Percentiles rank a stretch among this genome's conserved stretches.
phyloP scores from a whole-genome alignment of 2,329 filamentous ascomycete species.

The Aureobasidium mangrovei region DNA sequence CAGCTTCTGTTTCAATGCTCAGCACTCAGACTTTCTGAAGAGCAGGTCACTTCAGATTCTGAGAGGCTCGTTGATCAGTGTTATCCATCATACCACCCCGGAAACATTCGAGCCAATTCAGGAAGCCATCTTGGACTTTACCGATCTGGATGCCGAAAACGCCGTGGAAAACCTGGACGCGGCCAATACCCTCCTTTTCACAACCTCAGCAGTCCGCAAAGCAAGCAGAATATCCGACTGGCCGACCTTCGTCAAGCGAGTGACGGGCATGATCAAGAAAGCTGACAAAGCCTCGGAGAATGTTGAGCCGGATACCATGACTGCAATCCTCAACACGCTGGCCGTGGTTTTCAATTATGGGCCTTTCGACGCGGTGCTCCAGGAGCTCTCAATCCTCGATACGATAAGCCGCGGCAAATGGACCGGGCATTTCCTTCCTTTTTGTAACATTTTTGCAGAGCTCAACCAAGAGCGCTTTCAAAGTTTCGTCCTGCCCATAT shows the following conservation, averaged over 20 bases:
- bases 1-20: slow-evolving; percentile 10
- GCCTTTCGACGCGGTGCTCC: slow-evolving; percentile 69
- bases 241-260: slow-evolving; percentile 49
- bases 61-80: slow-evolving; percentile 66
- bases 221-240: slow-evolving; percentile 67
- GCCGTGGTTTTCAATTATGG: slow-evolving; percentile 66
- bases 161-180: slow-evolving; percentile 34
- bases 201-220: slow-evolving; percentile 69
- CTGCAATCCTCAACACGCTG: slow-evolving; percentile 37
- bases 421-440: slow-evolving; percentile 67
- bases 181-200: slow-evolving; percentile 50
- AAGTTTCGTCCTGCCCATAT: slow-evolving; percentile 66
- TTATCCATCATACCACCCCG: slow-evolving; percentile 70
- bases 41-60: slow-evolving; percentile 45
- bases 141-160: slow-evolving; percentile 26
- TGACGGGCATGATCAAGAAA: slow-evolving; percentile 25
- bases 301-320: slow-evolving; percentile 12
- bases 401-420: slow-evolving; percentile 56
- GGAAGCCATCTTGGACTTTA: slow-evolving; percentile 50
- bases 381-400: slow-evolving; percentile 57
- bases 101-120: slow-evolving; percentile 65
- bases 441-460: slow-evolving; percentile 73
- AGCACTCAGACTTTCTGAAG: slow-evolving; percentile 28
- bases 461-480: slow-evolving; percentile 67
- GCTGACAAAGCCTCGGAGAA: slow-evolving; percentile 13